These are phyloP conservation scores for Ustilago tritici DNA, from an alignment of 1,284 basidiomycete genomes.

Conservation along the genomic window DNA sequence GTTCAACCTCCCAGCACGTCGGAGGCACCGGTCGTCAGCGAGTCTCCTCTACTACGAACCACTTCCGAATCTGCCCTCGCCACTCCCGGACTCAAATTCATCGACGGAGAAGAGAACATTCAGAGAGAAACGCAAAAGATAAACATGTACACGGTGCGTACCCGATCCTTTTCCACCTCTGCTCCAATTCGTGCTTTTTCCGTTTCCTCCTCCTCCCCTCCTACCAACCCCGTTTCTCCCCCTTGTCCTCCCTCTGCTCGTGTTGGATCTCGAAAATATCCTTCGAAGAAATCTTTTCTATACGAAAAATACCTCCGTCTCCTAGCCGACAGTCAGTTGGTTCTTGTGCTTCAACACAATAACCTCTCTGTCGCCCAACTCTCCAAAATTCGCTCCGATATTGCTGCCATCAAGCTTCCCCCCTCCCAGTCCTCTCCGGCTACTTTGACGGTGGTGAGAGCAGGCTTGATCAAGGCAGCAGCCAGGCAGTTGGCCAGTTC, in stretches of 20 bases:
- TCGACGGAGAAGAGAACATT: slow-evolving; percentile 52
- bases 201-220: slow-evolving; percentile 14
- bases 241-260: slow-evolving; percentile 2
- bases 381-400: slow-evolving; percentile 50
- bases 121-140: slow-evolving; percentile 63
- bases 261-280: slow-evolving; percentile 31
- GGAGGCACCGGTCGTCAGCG: slow-evolving; percentile 44
- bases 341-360: slow-evolving; percentile 61
- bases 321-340: slow-evolving; percentile 49
- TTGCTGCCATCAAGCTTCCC: slow-evolving; percentile 53
- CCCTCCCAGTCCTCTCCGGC: slow-evolving; percentile 33
- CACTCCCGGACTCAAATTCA: slow-evolving; percentile 57
- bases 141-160: slow-evolving; percentile 68
- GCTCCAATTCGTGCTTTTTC: slow-evolving; percentile 18
- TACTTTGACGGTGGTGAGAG: slow-evolving; percentile 50
- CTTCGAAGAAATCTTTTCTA: slow-evolving; percentile 58
- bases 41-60: slow-evolving; percentile 49
- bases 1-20: slow-evolving; percentile 29
- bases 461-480: slow-evolving; percentile 51
- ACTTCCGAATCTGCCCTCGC: slow-evolving; percentile 50
- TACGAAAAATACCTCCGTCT: slow-evolving; percentile 58
- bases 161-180: slow-evolving; percentile 37
- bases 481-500: slow-evolving; percentile 19
- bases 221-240: slow-evolving; percentile 5
- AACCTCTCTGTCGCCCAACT: slow-evolving; percentile 61